phyloP scores from a whole-genome alignment of 306 rosid species.

The Vachellia pachyceras region DNA sequence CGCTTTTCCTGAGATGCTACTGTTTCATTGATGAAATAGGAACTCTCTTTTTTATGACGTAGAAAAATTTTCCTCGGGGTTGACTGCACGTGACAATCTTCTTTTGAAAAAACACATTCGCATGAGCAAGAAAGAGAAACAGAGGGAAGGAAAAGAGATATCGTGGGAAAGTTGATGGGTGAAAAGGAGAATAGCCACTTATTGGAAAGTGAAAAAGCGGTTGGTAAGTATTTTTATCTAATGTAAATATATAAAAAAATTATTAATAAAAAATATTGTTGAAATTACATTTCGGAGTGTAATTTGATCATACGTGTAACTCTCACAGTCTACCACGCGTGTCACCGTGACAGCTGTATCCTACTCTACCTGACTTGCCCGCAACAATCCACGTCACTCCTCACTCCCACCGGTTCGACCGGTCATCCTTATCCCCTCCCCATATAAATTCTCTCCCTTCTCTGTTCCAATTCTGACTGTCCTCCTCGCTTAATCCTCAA shows the following conservation, averaged over 20 bases:
- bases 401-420: slow-evolving; percentile 55
- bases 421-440: slow-evolving; percentile 41
- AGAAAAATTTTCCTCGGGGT: not conserved
- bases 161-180: no score
- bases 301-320: slow-evolving; percentile 56
- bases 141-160: not conserved
- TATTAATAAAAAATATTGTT: no score
- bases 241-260: no score
- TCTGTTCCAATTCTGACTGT: not conserved
- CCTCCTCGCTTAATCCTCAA: not conserved
- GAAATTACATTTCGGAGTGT: no score
- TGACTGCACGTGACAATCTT: not conserved
- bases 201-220: no score
- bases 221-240: no score
- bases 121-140: no score
- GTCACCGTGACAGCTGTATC: slow-evolving; percentile 65
- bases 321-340: slow-evolving; percentile 51
- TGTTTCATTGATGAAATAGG: no score
- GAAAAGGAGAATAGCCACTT: not conserved
- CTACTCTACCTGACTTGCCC: slow-evolving; percentile 58
- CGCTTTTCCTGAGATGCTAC: no score
- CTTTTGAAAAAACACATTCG: not conserved
- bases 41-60: no score
- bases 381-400: slow-evolving; percentile 42
- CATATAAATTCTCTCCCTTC: slow-evolving; percentile 40